Evolutionary conservation across 441 rosid genomes (phyloP), one percentile per base, ranked within the genome.

Genomic region (Gossypium trilobum): DNA sequence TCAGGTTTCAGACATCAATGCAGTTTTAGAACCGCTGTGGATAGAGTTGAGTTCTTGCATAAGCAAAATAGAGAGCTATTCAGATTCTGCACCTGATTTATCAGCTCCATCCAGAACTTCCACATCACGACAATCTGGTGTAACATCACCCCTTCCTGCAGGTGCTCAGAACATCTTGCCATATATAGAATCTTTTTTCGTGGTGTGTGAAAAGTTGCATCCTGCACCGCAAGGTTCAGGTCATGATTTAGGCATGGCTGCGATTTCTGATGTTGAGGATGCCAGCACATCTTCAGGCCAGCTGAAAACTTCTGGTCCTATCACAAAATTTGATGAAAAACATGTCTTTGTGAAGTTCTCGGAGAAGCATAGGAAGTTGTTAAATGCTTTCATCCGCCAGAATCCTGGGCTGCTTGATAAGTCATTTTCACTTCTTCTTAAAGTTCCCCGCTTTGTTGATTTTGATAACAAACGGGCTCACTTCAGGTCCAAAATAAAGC

Each of bases 111-210:
- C 85, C 27, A 84, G 74, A 82, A 66, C 86, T 73, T 82, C 95
- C 23, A 74, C 85, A 11, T 74, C 87, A 19, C 84, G 82, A 72
- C 83, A 84, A 46, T 84, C 94, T 77, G 87, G 89, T 82, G 84
- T 81, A 44, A 86, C 78, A 65, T 84, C 90, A 77, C 88, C 97
- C 50, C 93, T 93, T 17, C 98, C 97, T 80, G 96, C 96, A 0
- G 97, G 98, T 61, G 82, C 96, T 80, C 98, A 93, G 83, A 93
- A 91, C 80, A 87, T 93, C 72, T 84, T 93, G 75, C 98, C 98
- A 5, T 91, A 91, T 65, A 89, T 94, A 48, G 98, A 94, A 78
- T 90, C 98, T 67, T 93, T 93, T 81, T 93, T 93, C 10, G 95
- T 90, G 63, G 83, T 87, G 81, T 87, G 87, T 74, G 98, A 94